phyloP scores from a whole-genome alignment of 2,329 filamentous ascomycete species.

The Sclerotinia glacialis region DNA sequence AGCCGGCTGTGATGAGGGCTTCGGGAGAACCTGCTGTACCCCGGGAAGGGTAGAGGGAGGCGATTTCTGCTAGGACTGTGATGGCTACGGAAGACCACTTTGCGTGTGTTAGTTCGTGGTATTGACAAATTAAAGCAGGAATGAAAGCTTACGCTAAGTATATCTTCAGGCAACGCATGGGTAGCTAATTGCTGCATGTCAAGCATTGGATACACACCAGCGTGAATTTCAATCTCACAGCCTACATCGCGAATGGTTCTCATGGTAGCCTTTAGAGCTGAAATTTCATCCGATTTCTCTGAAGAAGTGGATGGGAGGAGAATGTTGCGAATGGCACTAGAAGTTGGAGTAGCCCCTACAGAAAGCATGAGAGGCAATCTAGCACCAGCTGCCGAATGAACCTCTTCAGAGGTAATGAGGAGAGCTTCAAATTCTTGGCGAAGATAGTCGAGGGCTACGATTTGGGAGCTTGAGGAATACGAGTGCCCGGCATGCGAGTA shows the following conservation, averaged over 20 bases:
- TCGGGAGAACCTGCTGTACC: constrained; percentile 52
- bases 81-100: constrained; percentile 57
- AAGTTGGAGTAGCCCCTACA: constrained; percentile 75
- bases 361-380: constrained; percentile 52
- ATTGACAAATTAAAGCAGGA: no score
- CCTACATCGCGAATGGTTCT: constrained; percentile 41
- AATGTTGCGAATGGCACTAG: constrained; percentile 62
- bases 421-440: constrained; percentile 58
- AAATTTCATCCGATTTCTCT: constrained; percentile 37
- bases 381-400: constrained; percentile 29
- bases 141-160: constrained; percentile 1
- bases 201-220: constrained; percentile 71
- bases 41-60: constrained; percentile 62
- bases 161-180: constrained; percentile 51
- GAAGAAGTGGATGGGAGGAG: constrained; percentile 35
- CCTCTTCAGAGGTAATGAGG: constrained; percentile 45
- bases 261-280: constrained; percentile 45
- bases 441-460: constrained; percentile 58
- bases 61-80: constrained; percentile 68
- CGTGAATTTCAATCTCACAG: constrained; percentile 65
- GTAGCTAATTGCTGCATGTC: constrained; percentile 79
- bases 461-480: constrained; percentile 55
- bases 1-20: constrained; percentile 66
- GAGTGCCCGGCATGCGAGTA: constrained; percentile 74
- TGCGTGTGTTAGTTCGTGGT: constrained; percentile 28